These are phyloP conservation scores for Orobanche coerulescens DNA, from an alignment of 257 asterid genomes.

Conservation along the genomic window DNA sequence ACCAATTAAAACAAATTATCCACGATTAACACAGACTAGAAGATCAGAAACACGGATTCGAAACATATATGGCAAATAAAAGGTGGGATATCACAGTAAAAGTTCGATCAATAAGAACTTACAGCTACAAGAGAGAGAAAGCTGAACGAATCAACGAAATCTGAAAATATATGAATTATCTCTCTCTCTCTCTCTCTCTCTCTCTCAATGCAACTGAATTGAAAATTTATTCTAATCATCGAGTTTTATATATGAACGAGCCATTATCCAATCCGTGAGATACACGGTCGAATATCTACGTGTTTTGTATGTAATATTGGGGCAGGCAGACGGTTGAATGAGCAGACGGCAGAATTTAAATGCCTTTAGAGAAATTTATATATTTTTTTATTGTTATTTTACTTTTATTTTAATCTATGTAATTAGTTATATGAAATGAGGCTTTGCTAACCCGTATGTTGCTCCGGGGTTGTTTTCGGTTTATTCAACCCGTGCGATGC, in stretches of 20 bases:
- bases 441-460: too few species aligned
- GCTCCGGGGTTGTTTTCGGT: too few species aligned
- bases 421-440: too few species aligned
- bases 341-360: too few species aligned
- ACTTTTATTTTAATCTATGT: too few species aligned
- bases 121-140: not conserved
- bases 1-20: not conserved
- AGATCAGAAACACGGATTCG: not conserved
- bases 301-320: too few species aligned
- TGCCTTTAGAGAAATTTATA: too few species aligned
- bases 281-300: too few species aligned
- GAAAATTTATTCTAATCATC: slow-evolving; percentile 2
- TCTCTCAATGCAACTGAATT: not conserved
- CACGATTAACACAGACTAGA: not conserved
- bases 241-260: not conserved
- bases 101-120: not conserved
- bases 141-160: slow-evolving; percentile 4
- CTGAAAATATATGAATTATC: not conserved
- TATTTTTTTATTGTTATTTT: too few species aligned
- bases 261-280: too few species aligned
- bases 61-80: slow-evolving; percentile 2
- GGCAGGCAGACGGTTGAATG: too few species aligned
- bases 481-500: too few species aligned
- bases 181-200: slow-evolving; percentile 5
- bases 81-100: not conserved